phyloP scores from a whole-genome alignment of 768 basidiomycete genomes.

The Kwoniella sp. region DNA sequence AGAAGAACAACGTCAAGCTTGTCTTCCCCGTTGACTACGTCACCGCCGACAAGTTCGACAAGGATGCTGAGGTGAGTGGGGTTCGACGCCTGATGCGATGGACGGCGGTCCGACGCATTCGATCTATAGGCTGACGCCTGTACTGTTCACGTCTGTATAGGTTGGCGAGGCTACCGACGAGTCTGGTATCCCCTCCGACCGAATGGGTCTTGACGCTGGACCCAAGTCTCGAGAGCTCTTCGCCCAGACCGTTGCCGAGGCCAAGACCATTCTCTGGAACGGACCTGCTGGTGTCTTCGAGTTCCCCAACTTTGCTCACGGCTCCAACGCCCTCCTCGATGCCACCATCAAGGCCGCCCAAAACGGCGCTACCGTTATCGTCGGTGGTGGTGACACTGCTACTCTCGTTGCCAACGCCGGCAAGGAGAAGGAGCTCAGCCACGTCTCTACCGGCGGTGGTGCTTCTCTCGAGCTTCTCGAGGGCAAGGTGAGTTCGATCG shows the following conservation, averaged over 20 bases:
- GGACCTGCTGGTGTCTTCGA: conserved; percentile 98
- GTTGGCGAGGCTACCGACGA: conserved; percentile 73
- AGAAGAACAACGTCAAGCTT: conserved; percentile 84
- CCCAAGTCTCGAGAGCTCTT: conserved; percentile 79
- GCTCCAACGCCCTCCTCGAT: conserved; percentile 79
- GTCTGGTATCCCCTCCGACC: conserved; percentile 85
- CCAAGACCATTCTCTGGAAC: conserved; percentile 93
- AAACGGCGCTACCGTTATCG: conserved; percentile 86
- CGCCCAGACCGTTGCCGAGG: conserved; percentile 73
- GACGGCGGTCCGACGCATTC: no score
- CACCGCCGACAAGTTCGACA: conserved; percentile 92
- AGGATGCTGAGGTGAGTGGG: conserved; percentile 77
- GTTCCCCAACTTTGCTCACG: conserved; percentile 84
- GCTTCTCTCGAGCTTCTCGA: conserved; percentile 85
- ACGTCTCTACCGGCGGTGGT: conserved; percentile 87
- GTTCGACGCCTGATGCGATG: no score
- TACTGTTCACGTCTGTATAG: conserved; percentile 56
- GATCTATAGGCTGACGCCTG: no score
- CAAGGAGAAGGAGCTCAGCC: conserved; percentile 85
- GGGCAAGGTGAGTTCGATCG: conserved; percentile 72
- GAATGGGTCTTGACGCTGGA: conserved; percentile 95
- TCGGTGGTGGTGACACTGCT: conserved; percentile 75
- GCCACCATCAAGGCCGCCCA: conserved; percentile 83
- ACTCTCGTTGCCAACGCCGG: conserved; percentile 85
- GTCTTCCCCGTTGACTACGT: conserved; percentile 95